These are phyloP conservation scores for Debaryomyces tyrocola DNA, from an alignment of 805 yeast genomes.

Conservation along the genomic window DNA sequence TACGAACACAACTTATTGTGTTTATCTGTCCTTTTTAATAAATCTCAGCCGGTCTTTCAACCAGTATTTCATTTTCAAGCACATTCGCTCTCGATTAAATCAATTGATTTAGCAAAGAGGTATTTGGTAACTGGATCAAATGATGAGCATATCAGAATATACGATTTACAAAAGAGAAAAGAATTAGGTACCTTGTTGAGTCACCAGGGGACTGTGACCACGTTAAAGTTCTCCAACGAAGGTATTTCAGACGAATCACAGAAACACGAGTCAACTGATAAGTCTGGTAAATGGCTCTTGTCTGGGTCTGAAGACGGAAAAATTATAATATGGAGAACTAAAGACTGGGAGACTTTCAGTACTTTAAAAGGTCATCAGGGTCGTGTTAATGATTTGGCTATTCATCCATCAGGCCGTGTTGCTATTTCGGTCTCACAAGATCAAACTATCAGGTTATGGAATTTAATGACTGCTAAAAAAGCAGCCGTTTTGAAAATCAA, in stretches of 20 bases:
- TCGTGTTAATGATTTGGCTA: constrained; percentile 79
- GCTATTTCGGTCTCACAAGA: constrained; percentile 90
- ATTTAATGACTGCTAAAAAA: constrained; percentile 92
- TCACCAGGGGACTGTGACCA: constrained; percentile 86
- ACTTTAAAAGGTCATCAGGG: constrained; percentile 85
- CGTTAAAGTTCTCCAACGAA: constrained; percentile 67
- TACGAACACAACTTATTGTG: constrained; percentile 92
- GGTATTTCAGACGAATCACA: constrained; percentile 14
- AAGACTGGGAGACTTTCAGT: constrained; percentile 94
- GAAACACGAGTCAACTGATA: constrained; percentile 21
- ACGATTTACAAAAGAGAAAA: constrained; percentile 89
- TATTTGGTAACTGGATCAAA: constrained; percentile 92
- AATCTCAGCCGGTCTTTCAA: constrained; percentile 66
- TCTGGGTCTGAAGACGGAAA: constrained; percentile 91
- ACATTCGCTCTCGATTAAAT: constrained; percentile 83
- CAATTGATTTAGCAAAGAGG: constrained; percentile 78
- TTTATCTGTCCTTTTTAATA: constrained; percentile 66
- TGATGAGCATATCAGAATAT: constrained; percentile 92
- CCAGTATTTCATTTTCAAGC: constrained; percentile 97
- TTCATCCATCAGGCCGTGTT: constrained; percentile 87
- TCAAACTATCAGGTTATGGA: constrained; percentile 85
- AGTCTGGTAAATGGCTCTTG: constrained; percentile 82
- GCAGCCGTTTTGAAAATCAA: constrained; percentile 80
- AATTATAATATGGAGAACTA: constrained; percentile 88
- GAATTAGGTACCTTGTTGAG: constrained; percentile 89